A percentile compares a stretch with the other conserved stretches of the same genome.
These are phyloP conservation scores for Rubroshorea leprosula DNA, from an alignment of 345 rosid species.

Conservation along the genomic window DNA sequence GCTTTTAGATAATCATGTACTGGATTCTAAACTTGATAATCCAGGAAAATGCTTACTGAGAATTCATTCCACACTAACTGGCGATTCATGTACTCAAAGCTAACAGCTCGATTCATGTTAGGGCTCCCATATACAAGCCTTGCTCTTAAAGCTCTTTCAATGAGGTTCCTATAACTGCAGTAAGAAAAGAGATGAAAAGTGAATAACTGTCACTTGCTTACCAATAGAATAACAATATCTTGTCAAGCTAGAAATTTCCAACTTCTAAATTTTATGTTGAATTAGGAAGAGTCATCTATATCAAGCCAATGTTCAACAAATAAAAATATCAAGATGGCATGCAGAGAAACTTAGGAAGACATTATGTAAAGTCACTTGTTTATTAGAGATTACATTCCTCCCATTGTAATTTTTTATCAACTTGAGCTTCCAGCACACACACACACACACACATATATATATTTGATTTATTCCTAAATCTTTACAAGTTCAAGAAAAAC, in stretches of 20 bases:
- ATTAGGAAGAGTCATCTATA: neutral
- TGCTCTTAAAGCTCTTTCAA: conserved; percentile 83
- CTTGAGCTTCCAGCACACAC: neutral
- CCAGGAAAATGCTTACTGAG: conserved; percentile 53
- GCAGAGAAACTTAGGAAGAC: no score
- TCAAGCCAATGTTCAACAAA: neutral
- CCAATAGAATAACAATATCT: neutral
- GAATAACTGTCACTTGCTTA: neutral
- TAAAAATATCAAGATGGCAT: neutral
- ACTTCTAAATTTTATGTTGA: neutral
- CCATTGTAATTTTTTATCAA: conserved; percentile 5
- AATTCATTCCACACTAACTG: conserved; percentile 99
- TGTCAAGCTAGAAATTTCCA: neutral
- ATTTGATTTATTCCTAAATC: neutral
- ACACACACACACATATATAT: no score
- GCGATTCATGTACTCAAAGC: conserved; percentile 98
- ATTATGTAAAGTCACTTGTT: no score
- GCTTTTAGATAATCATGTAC: neutral
- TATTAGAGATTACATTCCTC: no score
- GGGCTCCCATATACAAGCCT: conserved; percentile 91
- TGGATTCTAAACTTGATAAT: neutral
- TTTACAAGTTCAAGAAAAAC: neutral
- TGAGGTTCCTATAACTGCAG: conserved; percentile 32
- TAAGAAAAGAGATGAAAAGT: conserved; percentile 11
- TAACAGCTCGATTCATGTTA: conserved; percentile 92